Evolutionary conservation across 169 alveolate species (phyloP), one percentile per base, ranked within the genome.

Genomic region (Cryptosporidium sp.): DNA sequence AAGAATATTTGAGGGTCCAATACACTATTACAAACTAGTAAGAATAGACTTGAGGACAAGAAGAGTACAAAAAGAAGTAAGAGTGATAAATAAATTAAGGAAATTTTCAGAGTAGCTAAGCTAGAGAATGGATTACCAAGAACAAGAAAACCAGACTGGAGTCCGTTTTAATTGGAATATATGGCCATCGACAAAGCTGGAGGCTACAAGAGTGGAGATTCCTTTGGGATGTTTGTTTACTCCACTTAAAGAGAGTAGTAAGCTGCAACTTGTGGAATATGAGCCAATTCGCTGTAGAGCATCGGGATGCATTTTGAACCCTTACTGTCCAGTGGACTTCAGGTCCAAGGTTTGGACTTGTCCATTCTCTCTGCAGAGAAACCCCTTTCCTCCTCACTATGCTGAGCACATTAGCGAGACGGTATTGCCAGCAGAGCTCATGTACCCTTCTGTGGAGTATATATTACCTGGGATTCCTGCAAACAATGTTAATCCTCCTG

Each of bases 131-230:
- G 97, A 95, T 51, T 92, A 91, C 48, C 95, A 91, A 71, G 92
- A 92, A 71, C 95, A 93, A 69, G 98, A 96, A 92, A 92, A 93
- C 61, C 94, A 93, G 65, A 96, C 97, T 80, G 99, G 99, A 29
- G 94, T 98, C 62, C 95, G 99, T 65, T 97, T 98, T 94, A 96
- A 99, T 70, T 98, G 99, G 99, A 97, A 97, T 74, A 94, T 97
- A 45, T 96, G 99, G 97, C 99, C 99, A 10, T 94, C 98, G 58
- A 97, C 98, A 58, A 96, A 97, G 68, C 95, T 95, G 26, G 98
- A 97, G 84, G 98, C 97, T 33, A 96, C 97, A 61, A 93, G 98
- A 92, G 97, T 97, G 31, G 99, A 97, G 58, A 96, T 98, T 84
- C 99, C 99, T 0, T 86, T 98, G 69, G 99, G 99, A 21, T 94